Conservation (phyloP, 2,329 filamentous ascomycete genomes). For the Venturia nashicola region DNA sequence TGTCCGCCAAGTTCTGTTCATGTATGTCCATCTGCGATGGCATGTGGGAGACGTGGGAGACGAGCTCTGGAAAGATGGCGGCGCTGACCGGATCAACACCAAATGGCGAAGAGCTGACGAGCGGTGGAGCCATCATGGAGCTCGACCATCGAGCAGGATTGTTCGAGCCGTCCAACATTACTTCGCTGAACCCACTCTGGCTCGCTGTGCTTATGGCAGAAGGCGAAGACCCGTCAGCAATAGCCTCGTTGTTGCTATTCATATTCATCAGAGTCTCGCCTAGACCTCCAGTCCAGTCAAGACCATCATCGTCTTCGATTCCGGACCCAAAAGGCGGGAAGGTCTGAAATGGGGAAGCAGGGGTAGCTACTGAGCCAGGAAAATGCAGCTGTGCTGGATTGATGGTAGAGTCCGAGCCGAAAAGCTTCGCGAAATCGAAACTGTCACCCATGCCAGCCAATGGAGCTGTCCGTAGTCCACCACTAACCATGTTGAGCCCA, state of each 20-base stretch:
- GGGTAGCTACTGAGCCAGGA: constrained; percentile 60
- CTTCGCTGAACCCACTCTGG: constrained; percentile 81
- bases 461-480: constrained; percentile 65
- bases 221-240: constrained; percentile 84
- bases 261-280: constrained; percentile 55
- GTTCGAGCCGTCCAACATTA: constrained; percentile 66
- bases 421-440: constrained; percentile 60
- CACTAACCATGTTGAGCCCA: constrained; percentile 53
- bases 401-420: constrained; percentile 51
- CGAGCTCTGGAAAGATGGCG: constrained; percentile 62
- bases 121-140: constrained; percentile 35
- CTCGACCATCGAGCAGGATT: constrained; percentile 27
- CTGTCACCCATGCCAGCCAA: constrained; percentile 51
- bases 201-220: constrained; percentile 93
- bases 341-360: constrained; percentile 35
- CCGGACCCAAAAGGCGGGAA: constrained; percentile 47
- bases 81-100: constrained; percentile 38
- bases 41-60: constrained; percentile 40
- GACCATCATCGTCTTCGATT: constrained; percentile 54
- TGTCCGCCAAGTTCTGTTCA: constrained; percentile 54
- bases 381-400: constrained; percentile 66
- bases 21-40: constrained; percentile 66
- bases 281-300: constrained; percentile 77
- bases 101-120: constrained; percentile 51
- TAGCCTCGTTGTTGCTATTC: constrained; percentile 57